Conservation (phyloP, 129 eudicot species). For the Kitagawia praeruptora region DNA sequence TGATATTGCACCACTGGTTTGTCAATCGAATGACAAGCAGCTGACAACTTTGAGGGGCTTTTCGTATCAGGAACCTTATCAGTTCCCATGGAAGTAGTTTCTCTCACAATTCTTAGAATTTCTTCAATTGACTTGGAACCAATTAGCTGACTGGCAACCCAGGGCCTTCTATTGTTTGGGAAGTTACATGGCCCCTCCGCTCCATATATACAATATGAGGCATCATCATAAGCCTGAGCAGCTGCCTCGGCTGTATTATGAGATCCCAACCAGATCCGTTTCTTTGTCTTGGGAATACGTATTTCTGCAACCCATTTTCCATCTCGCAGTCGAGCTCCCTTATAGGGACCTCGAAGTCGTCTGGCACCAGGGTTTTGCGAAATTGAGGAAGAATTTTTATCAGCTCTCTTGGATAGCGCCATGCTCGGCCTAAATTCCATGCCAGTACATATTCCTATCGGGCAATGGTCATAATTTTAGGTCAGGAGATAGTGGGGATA, state of each 20-base stretch:
- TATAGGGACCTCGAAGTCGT: conserved; percentile 3
- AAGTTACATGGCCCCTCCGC: conserved; percentile 2
- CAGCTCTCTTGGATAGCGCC: neutral
- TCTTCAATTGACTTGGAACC: neutral
- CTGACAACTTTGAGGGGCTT: neutral
- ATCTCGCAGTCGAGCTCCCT: conserved; percentile 8
- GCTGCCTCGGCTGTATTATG: conserved; percentile 6
- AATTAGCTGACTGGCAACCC: neutral
- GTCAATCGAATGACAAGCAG: neutral
- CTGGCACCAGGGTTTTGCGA: neutral
- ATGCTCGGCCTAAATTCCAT: neutral
- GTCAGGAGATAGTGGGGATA: neutral
- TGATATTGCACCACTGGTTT: neutral
- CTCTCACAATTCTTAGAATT: neutral
- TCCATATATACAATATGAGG: conserved; percentile 6
- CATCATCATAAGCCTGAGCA: conserved; percentile 10
- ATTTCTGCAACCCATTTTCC: conserved; percentile 9
- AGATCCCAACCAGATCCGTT: conserved; percentile 10
- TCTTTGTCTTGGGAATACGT: conserved; percentile 7
- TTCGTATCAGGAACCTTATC: neutral
- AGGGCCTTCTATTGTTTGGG: conserved; percentile 8
- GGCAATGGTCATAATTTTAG: neutral
- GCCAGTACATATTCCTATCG: neutral
- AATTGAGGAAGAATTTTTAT: neutral
- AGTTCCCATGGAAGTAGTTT: neutral